A percentile compares a stretch with the other conserved stretches of the same genome.
These are phyloP conservation scores for Ramularia collo-cygni DNA, from an alignment of 2,329 filamentous ascomycete genomes.

Conservation along the genomic window DNA sequence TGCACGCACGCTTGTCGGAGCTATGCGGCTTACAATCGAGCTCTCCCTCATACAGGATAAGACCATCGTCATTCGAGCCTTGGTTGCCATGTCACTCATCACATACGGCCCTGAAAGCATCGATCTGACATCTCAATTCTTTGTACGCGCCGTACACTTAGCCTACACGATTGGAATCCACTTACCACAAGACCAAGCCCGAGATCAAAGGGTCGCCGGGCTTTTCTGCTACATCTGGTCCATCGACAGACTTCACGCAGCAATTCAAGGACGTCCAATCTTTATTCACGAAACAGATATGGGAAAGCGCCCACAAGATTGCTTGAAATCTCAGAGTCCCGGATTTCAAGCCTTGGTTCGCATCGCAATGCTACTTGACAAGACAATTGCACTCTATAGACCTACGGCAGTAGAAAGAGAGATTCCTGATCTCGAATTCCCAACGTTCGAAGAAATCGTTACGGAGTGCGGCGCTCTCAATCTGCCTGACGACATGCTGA, in stretches of 20 bases:
- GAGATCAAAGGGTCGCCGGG: slow-evolving; percentile 4
- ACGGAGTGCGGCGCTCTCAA: slow-evolving; percentile 3
- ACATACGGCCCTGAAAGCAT: slow-evolving; percentile 7
- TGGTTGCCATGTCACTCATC: slow-evolving; percentile 7
- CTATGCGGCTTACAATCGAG: slow-evolving; percentile 8
- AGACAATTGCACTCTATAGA: slow-evolving; percentile 6
- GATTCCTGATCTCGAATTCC: slow-evolving; percentile 8
- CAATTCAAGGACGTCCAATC: slow-evolving; percentile 8
- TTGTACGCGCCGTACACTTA: slow-evolving; percentile 7
- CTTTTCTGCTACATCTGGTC: slow-evolving; percentile 10
- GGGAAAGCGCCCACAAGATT: slow-evolving; percentile 4
- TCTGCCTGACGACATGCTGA: slow-evolving; percentile 3
- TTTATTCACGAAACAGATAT: slow-evolving; percentile 12
- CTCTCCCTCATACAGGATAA: slow-evolving; percentile 5
- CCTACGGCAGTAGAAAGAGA: slow-evolving; percentile 2
- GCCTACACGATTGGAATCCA: slow-evolving; percentile 10
- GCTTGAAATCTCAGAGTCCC: not conserved
- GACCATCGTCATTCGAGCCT: slow-evolving; percentile 4
- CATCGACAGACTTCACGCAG: slow-evolving; percentile 9
- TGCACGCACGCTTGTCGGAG: slow-evolving; percentile 5
- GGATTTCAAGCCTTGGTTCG: slow-evolving; percentile 7
- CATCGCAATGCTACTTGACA: slow-evolving; percentile 7
- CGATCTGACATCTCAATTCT: slow-evolving; percentile 9
- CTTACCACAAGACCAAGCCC: slow-evolving; percentile 6
- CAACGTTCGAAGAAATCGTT: slow-evolving; percentile 9